Base-by-base conservation (phyloP, 1,284 basidiomycete genomes). In the Exsudoporus floridanus region DNA sequence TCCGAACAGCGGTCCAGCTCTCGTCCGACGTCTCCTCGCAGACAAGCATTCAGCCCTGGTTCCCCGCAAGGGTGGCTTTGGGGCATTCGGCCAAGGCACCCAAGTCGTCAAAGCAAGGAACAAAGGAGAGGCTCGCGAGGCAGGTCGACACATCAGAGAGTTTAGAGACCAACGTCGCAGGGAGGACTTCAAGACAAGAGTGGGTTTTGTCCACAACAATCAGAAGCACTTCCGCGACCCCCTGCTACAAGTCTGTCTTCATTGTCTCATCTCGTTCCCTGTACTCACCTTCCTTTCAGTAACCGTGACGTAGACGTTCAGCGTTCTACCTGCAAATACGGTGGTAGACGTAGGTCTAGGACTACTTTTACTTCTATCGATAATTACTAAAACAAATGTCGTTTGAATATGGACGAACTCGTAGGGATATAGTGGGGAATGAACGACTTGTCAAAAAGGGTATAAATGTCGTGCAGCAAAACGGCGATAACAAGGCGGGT, bases 101-200 rank as follows among this genome's bases (percentile, higher is more conserved):
- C 82, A 93, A 37, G 86, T 94, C 12, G 81, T 97, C 56, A 92
- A 89, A 69, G 94, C 92, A n/a, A 80, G 93, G 42, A 98, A 98
- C 74, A 81, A 82, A 13, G 97, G 97, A 4, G 95, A 99, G 74
- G 97, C 97, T 3, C 82, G 82, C 54, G 91, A 98, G 73, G 97
- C 96, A 14, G 93, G 88, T 39, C 80, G 92, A 49, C 93, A 97
- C 72, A 83, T 93, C 1, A 79, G 84, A 51, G 88, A 95, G 64
- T 93, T 92, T 73, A 79, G 90, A 54, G 96, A 98, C 66, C 84
- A 89, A 65, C 82, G 78, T 58, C 78, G 82, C 47, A 79, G 83
- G 54, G 90, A 97, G 67, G 83, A 88, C 38, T 93, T 92, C 79
- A 92, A 88, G 75, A 96, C 93, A 5, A 83, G 81, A 59, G 81